phyloP scores from a whole-genome alignment of 2,329 filamentous ascomycete species.

The Hypoxylon sp. region DNA sequence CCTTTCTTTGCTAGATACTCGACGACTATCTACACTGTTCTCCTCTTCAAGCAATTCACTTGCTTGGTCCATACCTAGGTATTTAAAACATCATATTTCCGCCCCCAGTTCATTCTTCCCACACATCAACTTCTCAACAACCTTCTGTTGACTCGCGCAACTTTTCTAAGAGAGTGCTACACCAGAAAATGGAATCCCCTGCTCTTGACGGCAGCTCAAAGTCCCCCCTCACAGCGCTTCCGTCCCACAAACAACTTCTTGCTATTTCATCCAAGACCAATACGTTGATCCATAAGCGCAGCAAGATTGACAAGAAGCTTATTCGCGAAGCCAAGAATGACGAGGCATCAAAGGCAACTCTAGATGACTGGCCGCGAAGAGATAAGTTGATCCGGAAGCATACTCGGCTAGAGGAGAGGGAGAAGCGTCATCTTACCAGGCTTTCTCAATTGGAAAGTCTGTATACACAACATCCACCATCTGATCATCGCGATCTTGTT shows the following conservation, averaged over 20 bases:
- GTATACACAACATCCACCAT: constrained; percentile 34
- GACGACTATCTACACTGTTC: background rate
- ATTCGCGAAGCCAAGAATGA: constrained; percentile 31
- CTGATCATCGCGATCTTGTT: background rate
- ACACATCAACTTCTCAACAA: constrained; percentile 3
- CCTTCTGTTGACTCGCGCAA: constrained; percentile 4
- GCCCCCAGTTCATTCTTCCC: background rate
- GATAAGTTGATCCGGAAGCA: constrained; percentile 36
- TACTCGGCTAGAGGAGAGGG: constrained; percentile 35
- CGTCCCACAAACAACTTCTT: constrained; percentile 37
- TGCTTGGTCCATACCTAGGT: too few species aligned
- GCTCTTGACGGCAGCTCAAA: constrained; percentile 11
- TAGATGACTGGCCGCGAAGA: constrained; percentile 33
- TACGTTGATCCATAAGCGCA: background rate
- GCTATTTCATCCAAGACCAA: constrained; percentile 20
- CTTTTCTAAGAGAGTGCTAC: background rate
- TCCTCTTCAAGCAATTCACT: background rate
- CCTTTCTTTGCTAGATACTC: background rate
- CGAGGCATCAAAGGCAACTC: background rate
- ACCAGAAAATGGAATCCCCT: constrained; percentile 11
- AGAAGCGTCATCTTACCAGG: constrained; percentile 34
- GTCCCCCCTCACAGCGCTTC: constrained; percentile 30
- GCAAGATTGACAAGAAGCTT: constrained; percentile 41
- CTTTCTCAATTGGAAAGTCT: constrained; percentile 38
- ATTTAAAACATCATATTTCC: background rate